phyloP scores from a whole-genome alignment of 2,329 filamentous ascomycete genomes.

The Penicillium freii region DNA sequence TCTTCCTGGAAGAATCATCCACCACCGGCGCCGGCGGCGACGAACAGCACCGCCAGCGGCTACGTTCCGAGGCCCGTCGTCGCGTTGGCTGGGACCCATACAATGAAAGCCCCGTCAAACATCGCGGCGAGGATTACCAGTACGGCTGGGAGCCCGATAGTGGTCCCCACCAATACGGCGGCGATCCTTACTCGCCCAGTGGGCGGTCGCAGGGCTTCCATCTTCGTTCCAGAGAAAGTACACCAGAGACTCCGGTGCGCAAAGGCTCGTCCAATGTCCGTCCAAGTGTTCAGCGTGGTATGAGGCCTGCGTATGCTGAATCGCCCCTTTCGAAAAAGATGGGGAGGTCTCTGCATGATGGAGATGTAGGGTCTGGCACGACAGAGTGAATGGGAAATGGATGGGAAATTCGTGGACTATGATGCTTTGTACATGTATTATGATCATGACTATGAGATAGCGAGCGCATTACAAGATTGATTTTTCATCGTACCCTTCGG shows the following conservation, averaged over 20 bases:
- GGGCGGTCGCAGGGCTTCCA: conserved; percentile 27
- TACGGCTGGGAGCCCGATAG: conserved; percentile 39
- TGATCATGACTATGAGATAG: conserved; percentile 5
- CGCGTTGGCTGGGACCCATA: conserved; percentile 70
- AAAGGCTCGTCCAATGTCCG: conserved; percentile 23
- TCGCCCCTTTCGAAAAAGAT: conserved; percentile 39
- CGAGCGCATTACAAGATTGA: neutral
- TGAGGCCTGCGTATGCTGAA: conserved; percentile 23
- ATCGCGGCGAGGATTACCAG: conserved; percentile 64
- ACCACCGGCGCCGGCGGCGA: conserved; percentile 65
- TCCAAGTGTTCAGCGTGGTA: conserved; percentile 23
- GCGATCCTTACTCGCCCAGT: conserved; percentile 31
- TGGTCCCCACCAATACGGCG: conserved; percentile 26
- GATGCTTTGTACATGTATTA: conserved; percentile 3
- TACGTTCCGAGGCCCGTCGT: conserved; percentile 59
- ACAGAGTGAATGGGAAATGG: conserved; percentile 16
- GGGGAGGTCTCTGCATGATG: conserved; percentile 28
- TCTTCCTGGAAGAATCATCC: conserved; percentile 73
- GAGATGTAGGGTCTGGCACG: conserved; percentile 30
- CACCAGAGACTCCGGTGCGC: conserved; percentile 31
- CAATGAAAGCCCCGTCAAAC: conserved; percentile 67
- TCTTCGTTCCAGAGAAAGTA: conserved; percentile 34
- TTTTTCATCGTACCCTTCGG: neutral
- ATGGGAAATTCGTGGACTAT: neutral
- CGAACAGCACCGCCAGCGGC: conserved; percentile 58